Evolutionary conservation across 495 filamentous ascomycete species (phyloP).

Genomic region (Cladorrhinum samala): DNA sequence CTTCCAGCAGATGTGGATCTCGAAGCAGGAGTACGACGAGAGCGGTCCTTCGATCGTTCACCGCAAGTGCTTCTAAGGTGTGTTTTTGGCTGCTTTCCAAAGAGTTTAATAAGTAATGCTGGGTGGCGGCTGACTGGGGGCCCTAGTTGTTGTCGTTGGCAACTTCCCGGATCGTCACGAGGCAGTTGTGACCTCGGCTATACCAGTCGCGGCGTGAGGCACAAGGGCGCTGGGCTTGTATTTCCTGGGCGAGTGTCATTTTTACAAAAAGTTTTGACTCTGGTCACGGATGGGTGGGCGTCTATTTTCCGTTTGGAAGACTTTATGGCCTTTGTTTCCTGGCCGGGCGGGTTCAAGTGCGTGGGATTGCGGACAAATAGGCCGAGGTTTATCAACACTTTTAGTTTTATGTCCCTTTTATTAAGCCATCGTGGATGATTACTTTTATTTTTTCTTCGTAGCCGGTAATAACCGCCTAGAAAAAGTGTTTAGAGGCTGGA

Average conservation of each 20-base stretch:
- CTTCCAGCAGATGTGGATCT: constrained; percentile 99
- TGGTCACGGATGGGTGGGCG: constrained; percentile 41
- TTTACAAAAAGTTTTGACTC: constrained; percentile 45
- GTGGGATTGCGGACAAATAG: constrained; percentile 40
- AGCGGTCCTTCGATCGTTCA: constrained; percentile 98
- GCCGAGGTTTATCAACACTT: constrained; percentile 44
- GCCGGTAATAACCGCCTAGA: constrained; percentile 4
- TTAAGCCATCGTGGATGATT: constrained; percentile 13
- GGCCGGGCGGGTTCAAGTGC: constrained; percentile 33
- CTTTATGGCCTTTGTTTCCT: constrained; percentile 38
- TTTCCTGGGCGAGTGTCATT: constrained; percentile 40
- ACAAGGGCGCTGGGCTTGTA: constrained; percentile 37
- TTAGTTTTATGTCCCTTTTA: constrained; percentile 18
- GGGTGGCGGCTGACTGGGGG: constrained; percentile 3
- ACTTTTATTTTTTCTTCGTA: constrained; percentile 12
- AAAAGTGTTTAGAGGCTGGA: constrained; percentile 11
- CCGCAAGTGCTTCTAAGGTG: constrained; percentile 99
- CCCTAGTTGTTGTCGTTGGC: constrained; percentile 15
- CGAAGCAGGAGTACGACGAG: constrained; percentile 99
- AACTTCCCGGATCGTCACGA: constrained; percentile 25
- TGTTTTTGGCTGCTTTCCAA: no score
- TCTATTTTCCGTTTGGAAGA: constrained; percentile 38
- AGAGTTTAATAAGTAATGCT: no score
- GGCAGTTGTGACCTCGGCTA: constrained; percentile 26
- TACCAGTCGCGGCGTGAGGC: constrained; percentile 31